phyloP scores from a whole-genome alignment of 192 early-diverging fungal genomes.

The Obelidium mucronatum region DNA sequence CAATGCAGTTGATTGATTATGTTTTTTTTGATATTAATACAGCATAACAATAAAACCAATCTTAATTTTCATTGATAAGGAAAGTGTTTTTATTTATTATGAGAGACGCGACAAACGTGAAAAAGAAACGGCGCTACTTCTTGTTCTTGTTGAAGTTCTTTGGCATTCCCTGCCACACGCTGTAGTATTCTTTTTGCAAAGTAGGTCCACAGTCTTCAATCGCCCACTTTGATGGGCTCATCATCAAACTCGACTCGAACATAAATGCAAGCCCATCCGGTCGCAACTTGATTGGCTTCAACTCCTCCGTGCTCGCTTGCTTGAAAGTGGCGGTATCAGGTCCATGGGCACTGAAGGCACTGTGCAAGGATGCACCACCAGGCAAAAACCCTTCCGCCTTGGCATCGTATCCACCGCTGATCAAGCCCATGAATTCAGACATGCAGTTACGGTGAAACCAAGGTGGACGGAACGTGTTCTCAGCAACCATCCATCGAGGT shows the following conservation, averaged over 20 bases:
- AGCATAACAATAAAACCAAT: too few relatives aligned
- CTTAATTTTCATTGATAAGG: too few relatives aligned
- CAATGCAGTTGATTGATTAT: too few relatives aligned
- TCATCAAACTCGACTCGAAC: constrained; percentile 89
- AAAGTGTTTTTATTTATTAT: too few relatives aligned
- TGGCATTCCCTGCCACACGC: constrained; percentile 80
- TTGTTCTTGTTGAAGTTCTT: constrained; percentile 56
- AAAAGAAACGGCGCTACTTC: too few relatives aligned
- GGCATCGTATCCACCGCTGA: constrained; percentile 91
- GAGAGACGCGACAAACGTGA: too few relatives aligned
- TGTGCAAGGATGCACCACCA: constrained; percentile 82
- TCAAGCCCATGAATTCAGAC: constrained; percentile 98
- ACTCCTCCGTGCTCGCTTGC: constrained; percentile 72
- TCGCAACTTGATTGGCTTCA: constrained; percentile 81
- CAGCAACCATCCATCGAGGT: constrained; percentile 91
- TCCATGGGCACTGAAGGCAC: constrained; percentile 88
- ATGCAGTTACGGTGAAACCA: constrained; percentile 98
- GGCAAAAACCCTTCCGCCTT: constrained; percentile 91
- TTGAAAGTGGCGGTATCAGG: constrained; percentile 85
- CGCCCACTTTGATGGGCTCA: constrained; percentile 85
- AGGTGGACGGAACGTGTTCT: constrained; percentile 92
- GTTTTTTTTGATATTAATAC: too few relatives aligned
- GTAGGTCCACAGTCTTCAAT: constrained; percentile 69
- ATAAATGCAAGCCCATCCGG: constrained; percentile 91
- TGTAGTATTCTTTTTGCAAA: constrained; percentile 82